Conservation (phyloP, 257 asterid genomes). For the Solanum virginianum region DNA sequence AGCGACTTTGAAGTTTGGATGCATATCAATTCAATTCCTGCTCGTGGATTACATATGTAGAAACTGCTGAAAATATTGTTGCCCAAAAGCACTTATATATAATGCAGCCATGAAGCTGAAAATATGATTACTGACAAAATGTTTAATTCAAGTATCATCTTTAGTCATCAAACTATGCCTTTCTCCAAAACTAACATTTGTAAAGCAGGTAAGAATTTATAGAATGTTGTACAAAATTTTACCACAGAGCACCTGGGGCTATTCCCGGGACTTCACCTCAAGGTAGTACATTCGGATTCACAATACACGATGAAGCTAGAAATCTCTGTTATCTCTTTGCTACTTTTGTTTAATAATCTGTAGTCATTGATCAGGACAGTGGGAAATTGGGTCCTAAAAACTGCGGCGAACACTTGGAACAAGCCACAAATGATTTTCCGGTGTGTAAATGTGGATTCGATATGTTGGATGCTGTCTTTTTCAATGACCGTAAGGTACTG, state of each 20-base stretch:
- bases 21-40: no score
- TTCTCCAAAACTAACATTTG: slow-evolving; percentile 11
- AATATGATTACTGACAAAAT: neutral
- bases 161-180: neutral
- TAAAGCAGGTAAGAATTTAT: slow-evolving; percentile 33
- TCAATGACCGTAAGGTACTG: slow-evolving; percentile 51
- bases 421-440: slow-evolving; percentile 12
- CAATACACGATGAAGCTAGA: neutral
- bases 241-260: slow-evolving; percentile 30
- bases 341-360: neutral
- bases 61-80: neutral
- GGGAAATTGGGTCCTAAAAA: slow-evolving; percentile 15
- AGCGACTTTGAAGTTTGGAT: no score
- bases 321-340: neutral
- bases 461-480: slow-evolving; percentile 63
- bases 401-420: slow-evolving; percentile 24
- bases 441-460: slow-evolving; percentile 20
- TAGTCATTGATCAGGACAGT: slow-evolving; percentile 49
- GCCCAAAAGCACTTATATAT: neutral
- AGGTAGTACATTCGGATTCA: slow-evolving; percentile 29
- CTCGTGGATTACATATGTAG: neutral
- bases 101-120: neutral
- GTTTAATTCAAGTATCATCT: neutral
- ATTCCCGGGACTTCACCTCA: slow-evolving; percentile 24
- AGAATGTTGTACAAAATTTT: slow-evolving; percentile 24